Percentiles rank a stretch among this genome's conserved stretches.
These are phyloP conservation scores for Botrytis squamosa DNA, from an alignment of 2,329 filamentous ascomycete species.

Conservation along the genomic window DNA sequence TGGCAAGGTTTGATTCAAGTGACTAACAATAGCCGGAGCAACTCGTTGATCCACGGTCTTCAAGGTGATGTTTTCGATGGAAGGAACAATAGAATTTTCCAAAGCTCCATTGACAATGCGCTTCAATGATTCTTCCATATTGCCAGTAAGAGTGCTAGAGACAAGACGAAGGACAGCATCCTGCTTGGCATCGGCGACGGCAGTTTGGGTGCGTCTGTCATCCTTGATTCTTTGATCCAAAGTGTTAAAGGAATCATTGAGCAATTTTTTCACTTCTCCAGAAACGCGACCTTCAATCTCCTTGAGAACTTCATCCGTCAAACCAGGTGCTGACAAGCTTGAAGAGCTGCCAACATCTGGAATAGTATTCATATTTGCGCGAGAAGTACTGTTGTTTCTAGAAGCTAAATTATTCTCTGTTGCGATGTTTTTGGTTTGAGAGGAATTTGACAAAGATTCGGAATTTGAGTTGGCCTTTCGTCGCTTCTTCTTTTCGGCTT, in stretches of 20 bases:
- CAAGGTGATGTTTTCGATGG: constrained; percentile 62
- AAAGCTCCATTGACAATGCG: constrained; percentile 61
- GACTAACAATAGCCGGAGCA: constrained; percentile 55
- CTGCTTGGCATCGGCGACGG: constrained; percentile 62
- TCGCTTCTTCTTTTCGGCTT: constrained; percentile 65
- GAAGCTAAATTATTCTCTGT: constrained; percentile 37
- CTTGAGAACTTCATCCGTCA: constrained; percentile 49
- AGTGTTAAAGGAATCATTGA: constrained; percentile 59
- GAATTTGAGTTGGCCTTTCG: constrained; percentile 59
- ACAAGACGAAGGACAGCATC: constrained; percentile 68
- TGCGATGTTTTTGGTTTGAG: constrained; percentile 37
- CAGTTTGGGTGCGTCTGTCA: constrained; percentile 65
- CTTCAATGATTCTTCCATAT: constrained; percentile 53
- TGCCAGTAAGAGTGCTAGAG: constrained; percentile 66
- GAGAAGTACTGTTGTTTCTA: constrained; percentile 33
- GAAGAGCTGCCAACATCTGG: constrained; percentile 24
- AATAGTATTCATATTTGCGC: constrained; percentile 26
- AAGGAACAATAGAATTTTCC: constrained; percentile 72
- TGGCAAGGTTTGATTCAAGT: constrained; percentile 41
- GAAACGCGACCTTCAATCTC: constrained; percentile 50
- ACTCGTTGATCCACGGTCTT: constrained; percentile 67
- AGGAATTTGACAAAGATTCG: constrained; percentile 24
- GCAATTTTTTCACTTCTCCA: constrained; percentile 47
- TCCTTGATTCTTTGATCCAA: constrained; percentile 64
- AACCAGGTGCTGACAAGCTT: constrained; percentile 24